Evolutionary conservation across 768 basidiomycete species (phyloP).

Genomic region (Xanthoconium stramineum): DNA sequence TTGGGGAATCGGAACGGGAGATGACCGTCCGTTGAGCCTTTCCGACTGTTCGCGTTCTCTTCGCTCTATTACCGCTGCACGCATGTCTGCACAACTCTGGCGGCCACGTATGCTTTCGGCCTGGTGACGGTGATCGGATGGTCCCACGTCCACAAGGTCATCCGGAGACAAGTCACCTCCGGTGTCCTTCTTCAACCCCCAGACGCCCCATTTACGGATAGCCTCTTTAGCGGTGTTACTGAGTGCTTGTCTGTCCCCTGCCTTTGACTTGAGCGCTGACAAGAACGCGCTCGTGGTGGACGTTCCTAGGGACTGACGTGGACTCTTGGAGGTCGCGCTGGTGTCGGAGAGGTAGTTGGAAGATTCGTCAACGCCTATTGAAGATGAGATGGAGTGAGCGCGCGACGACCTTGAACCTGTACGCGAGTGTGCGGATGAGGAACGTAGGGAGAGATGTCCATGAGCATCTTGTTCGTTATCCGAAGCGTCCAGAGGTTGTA

Average conservation of each 20-base stretch:
- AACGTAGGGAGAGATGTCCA: conserved; percentile 32
- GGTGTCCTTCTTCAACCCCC: conserved; percentile 62
- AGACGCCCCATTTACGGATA: conserved; percentile 90
- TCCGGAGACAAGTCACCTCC: conserved; percentile 32
- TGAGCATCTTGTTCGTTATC: conserved; percentile 21
- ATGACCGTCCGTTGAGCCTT: conserved; percentile 16
- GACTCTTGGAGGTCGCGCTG: conserved; percentile 27
- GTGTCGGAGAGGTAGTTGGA: conserved; percentile 35
- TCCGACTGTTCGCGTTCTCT: conserved; percentile 42
- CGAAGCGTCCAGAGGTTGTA: conserved; percentile 6
- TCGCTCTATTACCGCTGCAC: conserved; percentile 72
- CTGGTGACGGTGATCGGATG: conserved; percentile 34
- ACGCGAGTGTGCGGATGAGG: conserved; percentile 46
- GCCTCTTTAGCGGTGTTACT: conserved; percentile 84
- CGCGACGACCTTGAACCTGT: conserved; percentile 30
- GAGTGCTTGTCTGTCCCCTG: conserved; percentile 80
- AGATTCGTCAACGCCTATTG: conserved; percentile 26
- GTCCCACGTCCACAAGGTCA: conserved; percentile 42
- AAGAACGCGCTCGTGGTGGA: conserved; percentile 60
- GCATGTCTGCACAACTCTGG: conserved; percentile 69
- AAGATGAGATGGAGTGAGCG: conserved; percentile 35
- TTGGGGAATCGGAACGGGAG: conserved; percentile 36
- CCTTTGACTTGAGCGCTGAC: conserved; percentile 72
- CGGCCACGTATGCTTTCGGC: conserved; percentile 41
- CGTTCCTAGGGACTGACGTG: conserved; percentile 42